phyloP scores from a whole-genome alignment of 2,329 filamentous ascomycete species.

The Blastomyces gilchristii region DNA sequence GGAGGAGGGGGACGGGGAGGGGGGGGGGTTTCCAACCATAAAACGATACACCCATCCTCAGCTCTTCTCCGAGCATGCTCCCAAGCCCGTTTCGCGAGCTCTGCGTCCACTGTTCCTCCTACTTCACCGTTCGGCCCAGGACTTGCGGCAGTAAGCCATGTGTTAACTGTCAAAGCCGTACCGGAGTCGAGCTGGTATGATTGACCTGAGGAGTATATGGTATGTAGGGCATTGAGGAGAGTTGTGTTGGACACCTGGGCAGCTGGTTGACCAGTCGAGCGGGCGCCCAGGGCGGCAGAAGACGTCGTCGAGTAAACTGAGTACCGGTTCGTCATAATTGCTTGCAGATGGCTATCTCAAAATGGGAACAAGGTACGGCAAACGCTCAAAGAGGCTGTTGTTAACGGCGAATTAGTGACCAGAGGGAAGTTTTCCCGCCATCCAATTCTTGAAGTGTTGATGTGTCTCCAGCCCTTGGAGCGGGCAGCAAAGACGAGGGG shows the following conservation, averaged over 20 bases:
- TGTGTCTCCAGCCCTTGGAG: neutral
- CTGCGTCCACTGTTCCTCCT: slow-evolving; percentile 70
- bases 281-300: slow-evolving; percentile 45
- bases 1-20: neutral
- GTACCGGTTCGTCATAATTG: slow-evolving; percentile 49
- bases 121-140: slow-evolving; percentile 56
- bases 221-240: slow-evolving; percentile 82
- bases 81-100: slow-evolving; percentile 75
- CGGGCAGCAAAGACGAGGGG: neutral
- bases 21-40: slow-evolving; percentile 54
- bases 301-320: slow-evolving; percentile 54
- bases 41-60: slow-evolving; percentile 85
- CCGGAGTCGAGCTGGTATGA: slow-evolving; percentile 83
- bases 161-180: slow-evolving; percentile 88
- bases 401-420: neutral
- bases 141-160: slow-evolving; percentile 76
- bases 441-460: neutral
- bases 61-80: slow-evolving; percentile 90
- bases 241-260: slow-evolving; percentile 86
- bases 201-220: slow-evolving; percentile 69
- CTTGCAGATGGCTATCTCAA: neutral
- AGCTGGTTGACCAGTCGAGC: slow-evolving; percentile 54
- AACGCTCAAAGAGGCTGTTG: neutral
- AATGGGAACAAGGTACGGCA: neutral
- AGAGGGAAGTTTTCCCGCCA: neutral